Conservation (phyloP, 2,329 filamentous ascomycete genomes). For the Ophiostoma populinum region DNA sequence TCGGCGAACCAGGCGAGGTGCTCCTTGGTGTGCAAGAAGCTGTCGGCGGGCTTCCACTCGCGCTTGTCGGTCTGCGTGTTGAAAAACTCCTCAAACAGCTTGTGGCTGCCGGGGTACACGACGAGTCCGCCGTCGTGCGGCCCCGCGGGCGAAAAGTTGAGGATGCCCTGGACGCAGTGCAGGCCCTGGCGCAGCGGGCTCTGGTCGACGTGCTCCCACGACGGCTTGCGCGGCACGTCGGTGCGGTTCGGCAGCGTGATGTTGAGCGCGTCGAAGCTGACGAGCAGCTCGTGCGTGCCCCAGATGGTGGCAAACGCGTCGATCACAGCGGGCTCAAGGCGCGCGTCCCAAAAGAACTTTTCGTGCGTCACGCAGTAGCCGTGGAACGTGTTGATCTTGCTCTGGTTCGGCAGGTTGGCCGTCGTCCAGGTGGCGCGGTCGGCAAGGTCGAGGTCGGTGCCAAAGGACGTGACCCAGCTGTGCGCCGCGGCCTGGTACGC, state of each 20-base stretch:
- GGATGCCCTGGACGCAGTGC: conserved; percentile 17
- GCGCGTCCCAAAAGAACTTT: conserved; percentile 22
- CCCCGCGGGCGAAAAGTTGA: conserved; percentile 17
- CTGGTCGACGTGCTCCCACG: conserved; percentile 23
- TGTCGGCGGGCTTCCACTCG: conserved; percentile 2
- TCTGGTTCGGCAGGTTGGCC: conserved; percentile 20
- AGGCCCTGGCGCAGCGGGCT: conserved; percentile 13
- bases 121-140: conserved; percentile 22
- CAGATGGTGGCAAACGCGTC: conserved; percentile 22
- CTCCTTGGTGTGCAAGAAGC: neutral
- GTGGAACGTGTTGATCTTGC: conserved; percentile 16
- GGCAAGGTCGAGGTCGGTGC: conserved; percentile 9
- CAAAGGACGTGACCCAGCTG: conserved; percentile 11
- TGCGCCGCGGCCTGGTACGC: conserved; percentile 17
- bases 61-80: conserved; percentile 5
- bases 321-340: conserved; percentile 21
- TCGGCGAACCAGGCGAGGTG: conserved; percentile 4
- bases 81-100: conserved; percentile 3
- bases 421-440: conserved; percentile 21
- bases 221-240: conserved; percentile 8
- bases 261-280: conserved; percentile 22
- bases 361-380: conserved; percentile 20
- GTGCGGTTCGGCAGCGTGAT: conserved; percentile 19
- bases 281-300: conserved; percentile 20
- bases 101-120: conserved; percentile 16